These are phyloP conservation scores for Sistotremastrum niveocremeum DNA, from an alignment of 768 basidiomycete genomes.

Conservation along the genomic window DNA sequence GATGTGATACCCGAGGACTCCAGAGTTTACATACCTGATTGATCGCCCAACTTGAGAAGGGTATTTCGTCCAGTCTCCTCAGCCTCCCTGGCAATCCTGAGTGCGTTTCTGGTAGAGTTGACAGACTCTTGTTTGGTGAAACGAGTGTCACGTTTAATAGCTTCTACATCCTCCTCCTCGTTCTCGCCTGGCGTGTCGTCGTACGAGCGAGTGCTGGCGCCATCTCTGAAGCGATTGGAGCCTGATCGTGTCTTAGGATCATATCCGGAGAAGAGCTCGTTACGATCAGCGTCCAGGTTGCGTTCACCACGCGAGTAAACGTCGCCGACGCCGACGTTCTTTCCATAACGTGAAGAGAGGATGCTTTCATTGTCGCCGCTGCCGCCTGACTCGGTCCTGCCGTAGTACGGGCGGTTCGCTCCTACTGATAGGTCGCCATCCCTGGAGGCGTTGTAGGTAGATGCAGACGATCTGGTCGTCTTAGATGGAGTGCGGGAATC, in stretches of 20 bases:
- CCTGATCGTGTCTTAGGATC: slow-evolving; percentile 39
- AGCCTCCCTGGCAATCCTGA: slow-evolving; percentile 87
- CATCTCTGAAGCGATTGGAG: slow-evolving; percentile 60
- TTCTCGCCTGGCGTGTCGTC: slow-evolving; percentile 52
- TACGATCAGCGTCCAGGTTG: slow-evolving; percentile 52
- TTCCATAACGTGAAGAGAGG: slow-evolving; percentile 13
- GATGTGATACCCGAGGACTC: neutral
- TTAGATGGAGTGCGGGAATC: slow-evolving; percentile 24
- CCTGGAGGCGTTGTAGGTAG: slow-evolving; percentile 55
- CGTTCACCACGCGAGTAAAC: slow-evolving; percentile 50
- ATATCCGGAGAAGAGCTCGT: slow-evolving; percentile 64
- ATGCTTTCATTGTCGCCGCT: slow-evolving; percentile 3
- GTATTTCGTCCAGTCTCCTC: slow-evolving; percentile 91
- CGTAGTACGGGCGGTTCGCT: slow-evolving; percentile 19
- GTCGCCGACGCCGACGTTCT: slow-evolving; percentile 44
- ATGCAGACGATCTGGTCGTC: slow-evolving; percentile 36
- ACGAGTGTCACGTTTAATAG: slow-evolving; percentile 85
- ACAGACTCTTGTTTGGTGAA: slow-evolving; percentile 88
- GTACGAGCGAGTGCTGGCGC: slow-evolving; percentile 22
- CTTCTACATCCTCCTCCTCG: slow-evolving; percentile 82
- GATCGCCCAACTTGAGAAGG: slow-evolving; percentile 69
- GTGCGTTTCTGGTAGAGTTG: slow-evolving; percentile 78
- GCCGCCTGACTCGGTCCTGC: slow-evolving; percentile 13
- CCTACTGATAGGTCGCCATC: slow-evolving; percentile 41
- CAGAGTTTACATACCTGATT: slow-evolving; percentile 60